Evolutionary conservation across 257 asterid species (phyloP).

Genomic region (Osmanthus fragrans): DNA sequence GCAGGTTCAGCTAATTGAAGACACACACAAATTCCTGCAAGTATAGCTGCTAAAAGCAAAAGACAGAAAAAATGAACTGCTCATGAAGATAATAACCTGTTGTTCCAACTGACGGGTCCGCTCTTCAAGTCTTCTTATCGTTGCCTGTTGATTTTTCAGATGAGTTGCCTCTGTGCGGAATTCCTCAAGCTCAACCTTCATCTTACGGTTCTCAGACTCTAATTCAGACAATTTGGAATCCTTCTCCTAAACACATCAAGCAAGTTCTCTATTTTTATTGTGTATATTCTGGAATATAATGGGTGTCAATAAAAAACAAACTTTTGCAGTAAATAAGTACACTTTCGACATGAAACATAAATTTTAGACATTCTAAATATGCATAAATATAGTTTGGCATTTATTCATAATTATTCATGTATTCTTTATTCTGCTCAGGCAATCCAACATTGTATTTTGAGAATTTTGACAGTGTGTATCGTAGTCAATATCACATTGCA

Average conservation of each 20-base stretch:
- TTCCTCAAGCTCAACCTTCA: constrained; percentile 99
- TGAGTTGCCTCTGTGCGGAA: constrained; percentile 94
- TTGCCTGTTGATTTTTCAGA: constrained; percentile 95
- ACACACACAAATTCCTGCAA: not conserved
- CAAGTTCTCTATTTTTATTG: not conserved
- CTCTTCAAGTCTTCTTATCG: constrained; percentile 96
- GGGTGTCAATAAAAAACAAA: not conserved
- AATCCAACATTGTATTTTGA: not conserved
- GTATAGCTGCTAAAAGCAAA: constrained; percentile 23
- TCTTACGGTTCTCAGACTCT: constrained; percentile 93
- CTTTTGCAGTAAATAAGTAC: not conserved
- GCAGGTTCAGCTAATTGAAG: constrained; percentile 7
- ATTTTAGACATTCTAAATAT: not conserved
- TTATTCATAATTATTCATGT: not conserved
- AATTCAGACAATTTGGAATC: constrained; percentile 81
- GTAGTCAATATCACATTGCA: not conserved
- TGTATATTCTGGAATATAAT: not conserved
- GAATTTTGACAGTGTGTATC: not conserved
- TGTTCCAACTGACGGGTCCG: constrained; percentile 97
- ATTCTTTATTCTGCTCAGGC: no score
- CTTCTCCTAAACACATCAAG: constrained; percentile 53
- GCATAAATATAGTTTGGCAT: not conserved
- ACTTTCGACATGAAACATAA: not conserved
- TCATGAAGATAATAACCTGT: constrained; percentile 56
- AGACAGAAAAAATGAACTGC: constrained; percentile 7